These are phyloP conservation scores for Ustulina deusta DNA, from an alignment of 2,329 filamentous ascomycete genomes.

Conservation along the genomic window DNA sequence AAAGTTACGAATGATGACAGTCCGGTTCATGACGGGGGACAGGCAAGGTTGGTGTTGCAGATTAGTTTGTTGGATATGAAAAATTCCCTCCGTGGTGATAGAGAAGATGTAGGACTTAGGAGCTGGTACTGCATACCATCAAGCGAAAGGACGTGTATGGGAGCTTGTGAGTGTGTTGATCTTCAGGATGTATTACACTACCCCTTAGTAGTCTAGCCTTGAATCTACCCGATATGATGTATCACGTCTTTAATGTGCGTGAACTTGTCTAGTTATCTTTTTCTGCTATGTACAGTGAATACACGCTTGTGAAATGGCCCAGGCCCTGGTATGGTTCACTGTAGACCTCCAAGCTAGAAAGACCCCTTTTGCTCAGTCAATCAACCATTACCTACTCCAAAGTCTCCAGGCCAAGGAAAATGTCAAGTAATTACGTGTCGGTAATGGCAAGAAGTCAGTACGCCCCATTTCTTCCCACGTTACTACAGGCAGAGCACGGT, in stretches of 20 bases:
- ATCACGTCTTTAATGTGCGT: background rate
- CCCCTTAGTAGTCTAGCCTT: background rate
- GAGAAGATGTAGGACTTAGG: constrained; percentile 3
- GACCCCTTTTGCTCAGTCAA: too few relatives aligned
- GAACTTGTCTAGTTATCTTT: background rate
- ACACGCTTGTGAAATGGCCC: too few relatives aligned
- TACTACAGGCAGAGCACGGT: background rate
- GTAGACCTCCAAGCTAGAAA: too few relatives aligned
- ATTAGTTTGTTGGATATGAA: background rate
- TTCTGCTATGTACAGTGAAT: too few relatives aligned
- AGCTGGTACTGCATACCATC: background rate
- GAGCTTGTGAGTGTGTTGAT: background rate
- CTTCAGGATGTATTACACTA: background rate
- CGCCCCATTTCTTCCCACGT: too few relatives aligned
- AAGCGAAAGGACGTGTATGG: background rate
- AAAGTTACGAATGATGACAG: constrained; percentile 19
- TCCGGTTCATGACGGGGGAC: background rate
- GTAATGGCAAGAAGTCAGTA: too few relatives aligned
- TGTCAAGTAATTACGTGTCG: too few relatives aligned
- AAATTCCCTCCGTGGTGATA: background rate
- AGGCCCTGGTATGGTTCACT: too few relatives aligned
- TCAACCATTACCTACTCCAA: too few relatives aligned
- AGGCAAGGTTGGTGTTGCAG: constrained; percentile 3
- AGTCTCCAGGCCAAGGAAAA: too few relatives aligned
- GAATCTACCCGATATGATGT: background rate